Evolutionary conservation across 306 rosid genomes (phyloP), one percentile per base, ranked within the genome.

Genomic region (Fragaria nilgerrensis): DNA sequence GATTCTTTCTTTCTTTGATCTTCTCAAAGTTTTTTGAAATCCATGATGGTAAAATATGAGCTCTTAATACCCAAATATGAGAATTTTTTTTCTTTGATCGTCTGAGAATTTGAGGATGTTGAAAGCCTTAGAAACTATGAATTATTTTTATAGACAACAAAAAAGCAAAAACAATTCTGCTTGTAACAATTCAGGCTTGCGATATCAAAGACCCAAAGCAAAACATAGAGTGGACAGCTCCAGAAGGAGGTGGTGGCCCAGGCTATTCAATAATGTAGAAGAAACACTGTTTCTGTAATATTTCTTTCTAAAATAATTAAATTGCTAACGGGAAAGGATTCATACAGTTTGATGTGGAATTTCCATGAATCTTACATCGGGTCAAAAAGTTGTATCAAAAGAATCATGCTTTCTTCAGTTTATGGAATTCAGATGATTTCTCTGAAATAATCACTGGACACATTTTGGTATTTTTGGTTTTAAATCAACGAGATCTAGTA

Each of bases 191-290:
- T 53, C 89, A 92, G 98, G 97, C 96, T 52, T 92, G 98, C 81
- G 96, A 92, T 78, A 88, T 95, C 56, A 95, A 95, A 81, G 98
- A 95, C 79, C 97, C 95, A 41, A 90, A 78, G 81, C 96, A 95
- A 78, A 92, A 95, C 75, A 92, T 92, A 14, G 85, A 87, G 87
- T 95, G 98, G 98, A 90, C 88, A 17, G 88, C 89, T 36, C 98
- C 98, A 3, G 98, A 92, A 87, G 97, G 98, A 1, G 97, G 97
- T 16, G 98, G 98, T 47, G 98, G 98, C 55, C 97, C 98, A 0
- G 92, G 91, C 56, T 89, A 95, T 86, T 84, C 96, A 6, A 39
- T 77, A 76, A 86, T 82, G 94, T 89, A 89, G 82, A 80, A 27
- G 14, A 47, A 76, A 62, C 19, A 36, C 47, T 9, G 27, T 41